Evolutionary conservation across 805 yeast genomes (phyloP).

Genomic region (Candida broadrunensis): DNA sequence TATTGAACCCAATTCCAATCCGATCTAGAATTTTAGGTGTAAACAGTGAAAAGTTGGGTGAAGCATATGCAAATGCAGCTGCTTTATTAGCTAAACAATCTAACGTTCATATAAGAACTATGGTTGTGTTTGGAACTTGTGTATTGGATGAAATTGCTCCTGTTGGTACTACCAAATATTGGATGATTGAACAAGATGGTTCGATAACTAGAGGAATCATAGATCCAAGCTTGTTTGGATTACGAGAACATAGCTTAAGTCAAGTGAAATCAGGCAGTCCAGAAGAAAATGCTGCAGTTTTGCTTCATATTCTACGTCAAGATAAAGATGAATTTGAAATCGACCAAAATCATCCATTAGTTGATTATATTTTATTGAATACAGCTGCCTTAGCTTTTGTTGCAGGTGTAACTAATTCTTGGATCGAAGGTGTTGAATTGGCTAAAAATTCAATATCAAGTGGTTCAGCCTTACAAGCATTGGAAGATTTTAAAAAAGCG

Average conservation of each 20-base stretch:
- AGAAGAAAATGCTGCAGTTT: conserved; percentile 67
- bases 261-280: conserved; percentile 86
- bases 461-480: conserved; percentile 64
- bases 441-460: conserved; percentile 67
- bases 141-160: conserved; percentile 96
- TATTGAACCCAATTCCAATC: conserved; percentile 84
- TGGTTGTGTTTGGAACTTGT: conserved; percentile 90
- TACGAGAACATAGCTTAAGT: conserved; percentile 65
- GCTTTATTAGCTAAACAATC: conserved; percentile 52
- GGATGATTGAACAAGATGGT: conserved; percentile 58
- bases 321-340: conserved; percentile 47
- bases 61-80: conserved; percentile 80
- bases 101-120: conserved; percentile 51
- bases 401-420: conserved; percentile 61
- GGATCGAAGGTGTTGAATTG: conserved; percentile 73
- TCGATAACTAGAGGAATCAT: conserved; percentile 43
- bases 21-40: conserved; percentile 88
- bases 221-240: conserved; percentile 77
- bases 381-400: conserved; percentile 84
- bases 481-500: conserved; percentile 47
- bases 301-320: conserved; percentile 44
- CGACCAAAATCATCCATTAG: conserved; percentile 52
- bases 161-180: conserved; percentile 73
- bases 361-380: conserved; percentile 88
- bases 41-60: conserved; percentile 74